phyloP scores from a whole-genome alignment of 495 filamentous ascomycete species.

The Lepidopterella palustris region DNA sequence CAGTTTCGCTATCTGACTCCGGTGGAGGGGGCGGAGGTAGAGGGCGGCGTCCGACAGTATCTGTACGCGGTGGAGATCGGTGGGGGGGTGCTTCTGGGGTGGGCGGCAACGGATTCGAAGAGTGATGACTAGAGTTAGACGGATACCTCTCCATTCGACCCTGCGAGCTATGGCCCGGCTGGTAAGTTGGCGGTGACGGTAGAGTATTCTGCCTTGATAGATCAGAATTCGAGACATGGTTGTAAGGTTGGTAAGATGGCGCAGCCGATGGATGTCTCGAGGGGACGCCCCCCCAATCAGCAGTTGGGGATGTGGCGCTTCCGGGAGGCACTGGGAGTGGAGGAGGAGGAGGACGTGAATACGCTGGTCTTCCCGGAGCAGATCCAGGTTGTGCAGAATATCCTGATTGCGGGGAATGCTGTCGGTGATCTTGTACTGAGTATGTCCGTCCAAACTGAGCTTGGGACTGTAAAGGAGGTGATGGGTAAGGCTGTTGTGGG shows the following conservation, averaged over 20 bases:
- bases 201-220: conserved; percentile 19
- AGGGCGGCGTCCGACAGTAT: conserved; percentile 51
- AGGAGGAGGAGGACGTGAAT: conserved; percentile 28
- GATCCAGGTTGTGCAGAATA: background rate
- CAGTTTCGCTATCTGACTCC: conserved; percentile 41
- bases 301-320: conserved; percentile 13
- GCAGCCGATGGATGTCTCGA: conserved; percentile 47
- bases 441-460: conserved; percentile 26
- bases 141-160: conserved; percentile 33
- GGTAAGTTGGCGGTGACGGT: conserved; percentile 22
- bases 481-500: conserved; percentile 15
- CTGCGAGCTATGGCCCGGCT: conserved; percentile 18
- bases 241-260: conserved; percentile 37
- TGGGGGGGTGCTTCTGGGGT: conserved; percentile 38
- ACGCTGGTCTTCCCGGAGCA: conserved; percentile 9
- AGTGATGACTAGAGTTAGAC: conserved; percentile 29
- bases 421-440: conserved; percentile 19
- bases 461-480: conserved; percentile 23
- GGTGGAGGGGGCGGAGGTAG: conserved; percentile 52
- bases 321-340: conserved; percentile 25
- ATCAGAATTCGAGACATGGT: conserved; percentile 27
- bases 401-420: background rate
- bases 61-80: conserved; percentile 39
- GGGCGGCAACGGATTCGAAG: conserved; percentile 36
- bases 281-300: conserved; percentile 36